These are phyloP conservation scores for Dissophora ornata DNA, from an alignment of 192 early-diverging fungal genomes.

Conservation along the genomic window DNA sequence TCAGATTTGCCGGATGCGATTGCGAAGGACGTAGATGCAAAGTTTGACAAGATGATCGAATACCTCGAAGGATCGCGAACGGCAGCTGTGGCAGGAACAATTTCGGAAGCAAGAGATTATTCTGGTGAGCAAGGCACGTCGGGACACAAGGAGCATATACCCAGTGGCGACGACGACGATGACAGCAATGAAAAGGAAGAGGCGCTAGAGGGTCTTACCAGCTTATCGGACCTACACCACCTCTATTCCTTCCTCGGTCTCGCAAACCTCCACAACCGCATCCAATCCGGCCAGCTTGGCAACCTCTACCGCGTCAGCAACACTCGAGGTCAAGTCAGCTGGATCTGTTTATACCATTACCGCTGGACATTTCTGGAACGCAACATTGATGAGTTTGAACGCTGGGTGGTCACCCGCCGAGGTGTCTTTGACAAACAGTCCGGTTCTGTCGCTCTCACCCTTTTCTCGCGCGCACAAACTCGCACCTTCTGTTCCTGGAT, in stretches of 20 bases:
- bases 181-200: conserved; percentile 4
- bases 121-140: neutral
- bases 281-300: conserved; percentile 36
- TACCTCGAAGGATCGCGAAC: conserved; percentile 18
- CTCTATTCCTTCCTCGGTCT: conserved; percentile 47
- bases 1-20: conserved; percentile 41
- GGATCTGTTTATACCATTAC: conserved; percentile 49
- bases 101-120: neutral
- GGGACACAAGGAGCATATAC: no score
- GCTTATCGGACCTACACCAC: conserved; percentile 30
- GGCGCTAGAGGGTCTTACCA: conserved; percentile 13
- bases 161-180: no score
- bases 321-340: conserved; percentile 34
- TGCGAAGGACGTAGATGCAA: conserved; percentile 17
- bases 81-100: neutral
- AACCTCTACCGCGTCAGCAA: conserved; percentile 48
- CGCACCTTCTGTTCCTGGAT: conserved; percentile 53
- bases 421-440: conserved; percentile 47
- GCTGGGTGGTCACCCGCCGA: conserved; percentile 40
- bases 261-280: conserved; percentile 4
- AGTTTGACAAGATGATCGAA: conserved; percentile 32
- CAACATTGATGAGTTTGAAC: conserved; percentile 50
- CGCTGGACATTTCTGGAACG: conserved; percentile 53
- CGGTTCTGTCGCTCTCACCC: conserved; percentile 34
- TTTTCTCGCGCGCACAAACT: conserved; percentile 32